Evolutionary conservation across 805 yeast species (phyloP).

Genomic region (Blastobotrys americana): DNA sequence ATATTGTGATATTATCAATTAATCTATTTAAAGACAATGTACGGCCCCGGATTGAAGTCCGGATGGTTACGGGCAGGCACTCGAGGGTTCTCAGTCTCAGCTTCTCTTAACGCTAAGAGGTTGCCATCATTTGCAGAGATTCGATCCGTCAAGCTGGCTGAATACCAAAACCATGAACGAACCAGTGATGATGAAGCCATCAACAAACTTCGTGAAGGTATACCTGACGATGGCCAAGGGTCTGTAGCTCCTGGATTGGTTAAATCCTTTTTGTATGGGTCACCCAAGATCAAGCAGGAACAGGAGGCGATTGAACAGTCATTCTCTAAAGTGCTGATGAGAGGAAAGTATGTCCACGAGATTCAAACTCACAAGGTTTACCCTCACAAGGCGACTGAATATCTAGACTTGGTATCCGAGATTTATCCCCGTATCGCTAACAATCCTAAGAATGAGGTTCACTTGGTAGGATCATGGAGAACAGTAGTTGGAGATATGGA

Average conservation of each 20-base stretch:
- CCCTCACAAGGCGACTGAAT: slow-evolving; percentile 32
- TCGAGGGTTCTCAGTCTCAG: not conserved
- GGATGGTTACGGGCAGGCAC: no score
- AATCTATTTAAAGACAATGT: no score
- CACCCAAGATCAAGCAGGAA: slow-evolving; percentile 29
- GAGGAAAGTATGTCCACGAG: slow-evolving; percentile 39
- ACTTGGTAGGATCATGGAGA: slow-evolving; percentile 39
- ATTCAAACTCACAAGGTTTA: slow-evolving; percentile 32
- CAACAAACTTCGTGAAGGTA: slow-evolving; percentile 15
- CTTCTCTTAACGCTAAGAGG: slow-evolving; percentile 8
- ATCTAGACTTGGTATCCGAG: slow-evolving; percentile 29
- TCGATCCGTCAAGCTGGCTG: slow-evolving; percentile 25
- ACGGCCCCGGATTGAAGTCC: no score
- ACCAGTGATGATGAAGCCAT: slow-evolving; percentile 15
- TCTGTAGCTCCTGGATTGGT: slow-evolving; percentile 22
- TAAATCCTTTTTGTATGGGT: slow-evolving; percentile 35
- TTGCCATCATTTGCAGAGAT: slow-evolving; percentile 31
- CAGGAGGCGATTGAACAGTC: slow-evolving; percentile 30
- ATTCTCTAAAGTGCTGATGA: slow-evolving; percentile 30
- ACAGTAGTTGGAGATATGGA: slow-evolving; percentile 37
- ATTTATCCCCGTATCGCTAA: slow-evolving; percentile 30
- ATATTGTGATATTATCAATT: no score
- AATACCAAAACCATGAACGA: slow-evolving; percentile 24
- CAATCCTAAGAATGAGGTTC: slow-evolving; percentile 28
- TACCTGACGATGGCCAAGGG: slow-evolving; percentile 8